Evolutionary conservation across 345 rosid species (phyloP).

Genomic region (Populus deltoides): DNA sequence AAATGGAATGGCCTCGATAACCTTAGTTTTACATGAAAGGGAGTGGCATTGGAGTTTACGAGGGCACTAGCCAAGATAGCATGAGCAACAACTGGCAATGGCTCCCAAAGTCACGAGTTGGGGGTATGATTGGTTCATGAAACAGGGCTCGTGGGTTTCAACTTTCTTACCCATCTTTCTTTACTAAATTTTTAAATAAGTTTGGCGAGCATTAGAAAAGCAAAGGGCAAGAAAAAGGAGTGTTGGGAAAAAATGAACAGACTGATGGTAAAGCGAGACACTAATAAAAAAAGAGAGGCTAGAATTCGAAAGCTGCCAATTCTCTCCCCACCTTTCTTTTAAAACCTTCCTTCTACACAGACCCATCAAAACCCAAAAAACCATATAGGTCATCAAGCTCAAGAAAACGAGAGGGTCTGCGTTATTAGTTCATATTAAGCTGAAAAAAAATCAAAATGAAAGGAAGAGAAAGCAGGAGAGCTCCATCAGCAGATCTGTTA

Average conservation of each 20-base stretch:
- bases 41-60: neutral
- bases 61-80: neutral
- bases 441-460: constrained; percentile 43
- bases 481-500: constrained; percentile 68
- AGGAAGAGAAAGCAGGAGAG: constrained; percentile 59
- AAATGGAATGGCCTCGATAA: too few species aligned
- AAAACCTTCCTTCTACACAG: constrained; percentile 12
- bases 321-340: constrained; percentile 28
- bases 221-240: constrained; percentile 31
- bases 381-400: constrained; percentile 21
- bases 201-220: constrained; percentile 20
- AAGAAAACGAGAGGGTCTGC: constrained; percentile 4
- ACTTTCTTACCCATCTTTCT: constrained; percentile 15
- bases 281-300: constrained; percentile 1
- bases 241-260: constrained; percentile 9
- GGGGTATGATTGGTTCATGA: constrained; percentile 45
- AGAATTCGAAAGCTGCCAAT: constrained; percentile 28
- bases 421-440: neutral
- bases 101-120: constrained; percentile 21
- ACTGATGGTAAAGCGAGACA: constrained; percentile 22
- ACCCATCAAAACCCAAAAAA: constrained; percentile 14
- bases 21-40: neutral
- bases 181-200: constrained; percentile 2
- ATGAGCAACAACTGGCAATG: constrained; percentile 20
- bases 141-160: constrained; percentile 46